phyloP scores from a whole-genome alignment of 108 stramenopile species.

The Pseudonitzschia pungens region DNA sequence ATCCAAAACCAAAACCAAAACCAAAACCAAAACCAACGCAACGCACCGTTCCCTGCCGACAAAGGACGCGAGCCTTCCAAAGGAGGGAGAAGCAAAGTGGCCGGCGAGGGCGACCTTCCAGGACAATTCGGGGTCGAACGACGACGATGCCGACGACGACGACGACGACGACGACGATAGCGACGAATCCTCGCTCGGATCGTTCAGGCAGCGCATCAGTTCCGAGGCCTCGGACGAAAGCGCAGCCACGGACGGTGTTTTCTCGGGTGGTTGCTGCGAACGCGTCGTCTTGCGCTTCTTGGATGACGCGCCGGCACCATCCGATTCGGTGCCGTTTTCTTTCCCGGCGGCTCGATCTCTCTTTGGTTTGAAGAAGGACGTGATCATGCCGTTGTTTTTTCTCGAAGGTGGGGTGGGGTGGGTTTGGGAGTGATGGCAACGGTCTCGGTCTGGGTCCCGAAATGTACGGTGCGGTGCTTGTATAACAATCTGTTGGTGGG shows the following conservation, averaged over 20 bases:
- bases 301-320: neutral
- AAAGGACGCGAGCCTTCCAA: constrained; percentile 49
- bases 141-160: neutral
- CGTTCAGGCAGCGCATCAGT: constrained; percentile 8
- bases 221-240: neutral
- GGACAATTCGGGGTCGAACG: neutral
- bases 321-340: neutral
- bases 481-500: too few relatives aligned
- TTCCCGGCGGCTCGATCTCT: constrained; percentile 23
- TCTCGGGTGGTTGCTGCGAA: neutral
- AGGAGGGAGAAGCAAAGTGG: constrained; percentile 39
- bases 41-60: constrained; percentile 51
- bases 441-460: too few relatives aligned
- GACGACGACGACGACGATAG: too few relatives aligned
- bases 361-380: constrained; percentile 56
- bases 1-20: neutral
- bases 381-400: too few relatives aligned
- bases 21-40: neutral
- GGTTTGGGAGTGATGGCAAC: too few relatives aligned
- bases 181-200: neutral
- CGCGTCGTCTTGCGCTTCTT: constrained; percentile 6
- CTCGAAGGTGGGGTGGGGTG: too few relatives aligned
- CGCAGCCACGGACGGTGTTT: neutral
- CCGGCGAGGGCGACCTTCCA: constrained; percentile 42
- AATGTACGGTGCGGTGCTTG: too few relatives aligned